A percentile compares a stretch with the other conserved stretches of the same genome.
Evolutionary conservation across 345 rosid species (phyloP).

Genomic region (Hibiscus tridactylites): DNA sequence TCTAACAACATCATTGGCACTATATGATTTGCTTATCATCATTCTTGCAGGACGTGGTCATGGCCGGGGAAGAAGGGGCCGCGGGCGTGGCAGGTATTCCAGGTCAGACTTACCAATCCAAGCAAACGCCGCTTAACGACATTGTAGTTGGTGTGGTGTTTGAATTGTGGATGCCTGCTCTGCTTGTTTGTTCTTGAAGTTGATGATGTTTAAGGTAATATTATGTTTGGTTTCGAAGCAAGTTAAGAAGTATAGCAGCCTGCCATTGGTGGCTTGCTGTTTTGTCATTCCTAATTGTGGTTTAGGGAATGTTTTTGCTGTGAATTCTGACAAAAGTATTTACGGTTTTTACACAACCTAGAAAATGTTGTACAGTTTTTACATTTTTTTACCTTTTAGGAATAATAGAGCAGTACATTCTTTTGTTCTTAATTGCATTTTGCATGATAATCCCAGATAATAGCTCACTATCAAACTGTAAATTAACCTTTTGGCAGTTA

Average conservation of each 20-base stretch:
- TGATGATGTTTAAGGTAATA: constrained; percentile 15
- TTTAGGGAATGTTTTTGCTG: constrained; percentile 8
- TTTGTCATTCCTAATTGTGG: constrained; percentile 6
- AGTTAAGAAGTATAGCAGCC: neutral
- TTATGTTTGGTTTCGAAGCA: constrained; percentile 15
- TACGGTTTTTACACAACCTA: neutral
- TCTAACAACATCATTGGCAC: neutral
- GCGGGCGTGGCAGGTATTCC: constrained; percentile 3
- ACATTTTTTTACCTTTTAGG: neutral
- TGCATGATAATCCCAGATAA: neutral
- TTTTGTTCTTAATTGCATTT: neutral
- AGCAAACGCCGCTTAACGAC: constrained; percentile 21
- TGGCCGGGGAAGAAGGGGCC: constrained; percentile 17
- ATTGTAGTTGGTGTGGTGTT: constrained; percentile 5
- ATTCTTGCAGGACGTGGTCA: constrained; percentile 20
- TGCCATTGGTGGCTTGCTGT: constrained; percentile 13
- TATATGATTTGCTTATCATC: neutral
- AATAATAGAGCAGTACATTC: neutral
- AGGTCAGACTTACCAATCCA: constrained; percentile 7
- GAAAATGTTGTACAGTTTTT: constrained; percentile 14
- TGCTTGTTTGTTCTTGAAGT: constrained; percentile 9
- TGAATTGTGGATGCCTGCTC: constrained; percentile 28
- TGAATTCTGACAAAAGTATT: neutral
- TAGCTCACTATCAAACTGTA: neutral
- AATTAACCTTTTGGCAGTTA: neutral